phyloP scores from a whole-genome alignment of 371 early-diverging fungal genomes.

The Mycotypha africana region DNA sequence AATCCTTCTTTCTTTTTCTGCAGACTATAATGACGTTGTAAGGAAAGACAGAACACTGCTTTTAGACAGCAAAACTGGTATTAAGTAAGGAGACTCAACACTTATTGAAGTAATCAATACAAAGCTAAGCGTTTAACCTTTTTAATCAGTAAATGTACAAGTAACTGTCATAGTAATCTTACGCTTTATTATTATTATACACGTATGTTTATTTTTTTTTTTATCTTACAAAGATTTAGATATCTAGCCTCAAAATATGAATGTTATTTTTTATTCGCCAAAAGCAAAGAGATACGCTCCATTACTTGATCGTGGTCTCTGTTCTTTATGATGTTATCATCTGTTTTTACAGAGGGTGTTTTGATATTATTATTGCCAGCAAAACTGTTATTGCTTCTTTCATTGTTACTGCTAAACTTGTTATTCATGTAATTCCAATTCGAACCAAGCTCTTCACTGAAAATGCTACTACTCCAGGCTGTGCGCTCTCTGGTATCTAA shows the following conservation, averaged over 20 bases:
- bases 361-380: not conserved
- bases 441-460: slow-evolving; percentile 10
- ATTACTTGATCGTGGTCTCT: slow-evolving; percentile 18
- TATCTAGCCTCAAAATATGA: too few relatives aligned
- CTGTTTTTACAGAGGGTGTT: too few relatives aligned
- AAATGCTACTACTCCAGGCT: slow-evolving; percentile 10
- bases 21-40: too few relatives aligned
- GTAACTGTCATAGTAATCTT: slow-evolving; percentile 28
- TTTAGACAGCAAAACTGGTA: too few relatives aligned
- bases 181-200: not conserved
- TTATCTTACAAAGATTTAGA: too few relatives aligned
- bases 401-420: not conserved
- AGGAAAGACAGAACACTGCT: too few relatives aligned
- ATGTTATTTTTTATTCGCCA: slow-evolving; percentile 5
- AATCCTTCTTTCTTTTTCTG: too few relatives aligned
- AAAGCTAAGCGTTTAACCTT: too few relatives aligned
- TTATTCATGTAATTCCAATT: slow-evolving; percentile 1
- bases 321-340: slow-evolving; percentile 15
- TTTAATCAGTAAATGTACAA: slow-evolving; percentile 57
- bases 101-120: too few relatives aligned
- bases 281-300: slow-evolving; percentile 17
- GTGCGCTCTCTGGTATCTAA: slow-evolving; percentile 7
- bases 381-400: not conserved
- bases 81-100: too few relatives aligned
- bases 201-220: not conserved